These are phyloP conservation scores for Saxophila tyrrhenica DNA, from an alignment of 495 filamentous ascomycete species.

Conservation along the genomic window DNA sequence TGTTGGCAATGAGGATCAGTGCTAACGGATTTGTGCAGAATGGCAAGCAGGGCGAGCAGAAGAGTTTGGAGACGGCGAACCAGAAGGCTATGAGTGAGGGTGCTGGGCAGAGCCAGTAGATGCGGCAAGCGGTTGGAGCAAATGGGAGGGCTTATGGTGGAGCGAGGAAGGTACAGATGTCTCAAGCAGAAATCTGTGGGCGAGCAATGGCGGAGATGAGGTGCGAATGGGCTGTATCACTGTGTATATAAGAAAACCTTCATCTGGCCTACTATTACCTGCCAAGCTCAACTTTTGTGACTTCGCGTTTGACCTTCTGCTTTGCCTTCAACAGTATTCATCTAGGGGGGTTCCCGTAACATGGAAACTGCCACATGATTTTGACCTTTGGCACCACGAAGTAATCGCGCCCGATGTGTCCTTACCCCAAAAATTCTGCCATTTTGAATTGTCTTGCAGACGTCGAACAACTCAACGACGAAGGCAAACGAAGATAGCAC, in stretches of 20 bases:
- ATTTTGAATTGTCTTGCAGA: not conserved
- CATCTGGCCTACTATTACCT: too few species aligned
- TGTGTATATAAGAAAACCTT: not conserved
- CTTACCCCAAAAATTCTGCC: too few species aligned
- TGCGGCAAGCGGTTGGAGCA: not conserved
- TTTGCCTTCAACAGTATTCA: too few species aligned
- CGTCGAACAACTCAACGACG: not conserved
- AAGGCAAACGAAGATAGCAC: not conserved
- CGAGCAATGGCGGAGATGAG: not conserved
- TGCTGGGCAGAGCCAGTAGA: constrained; percentile 18
- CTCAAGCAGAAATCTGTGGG: not conserved
- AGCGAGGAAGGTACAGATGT: too few species aligned
- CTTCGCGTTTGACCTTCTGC: too few species aligned
- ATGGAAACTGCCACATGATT: too few species aligned
- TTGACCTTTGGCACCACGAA: too few species aligned
- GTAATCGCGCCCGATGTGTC: too few species aligned
- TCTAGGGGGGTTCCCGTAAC: too few species aligned
- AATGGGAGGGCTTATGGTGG: too few species aligned
- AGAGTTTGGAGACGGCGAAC: constrained; percentile 64
- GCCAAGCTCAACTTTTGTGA: too few species aligned
- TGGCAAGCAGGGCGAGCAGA: constrained; percentile 88
- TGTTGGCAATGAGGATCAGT: too few species aligned
- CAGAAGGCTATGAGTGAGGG: constrained; percentile 45
- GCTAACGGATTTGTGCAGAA: constrained; percentile 45
- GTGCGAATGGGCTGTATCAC: not conserved